Percentiles rank a stretch among this genome's conserved stretches.
phyloP scores from a whole-genome alignment of 1,284 basidiomycete species.

The Tylopilus sp. region DNA sequence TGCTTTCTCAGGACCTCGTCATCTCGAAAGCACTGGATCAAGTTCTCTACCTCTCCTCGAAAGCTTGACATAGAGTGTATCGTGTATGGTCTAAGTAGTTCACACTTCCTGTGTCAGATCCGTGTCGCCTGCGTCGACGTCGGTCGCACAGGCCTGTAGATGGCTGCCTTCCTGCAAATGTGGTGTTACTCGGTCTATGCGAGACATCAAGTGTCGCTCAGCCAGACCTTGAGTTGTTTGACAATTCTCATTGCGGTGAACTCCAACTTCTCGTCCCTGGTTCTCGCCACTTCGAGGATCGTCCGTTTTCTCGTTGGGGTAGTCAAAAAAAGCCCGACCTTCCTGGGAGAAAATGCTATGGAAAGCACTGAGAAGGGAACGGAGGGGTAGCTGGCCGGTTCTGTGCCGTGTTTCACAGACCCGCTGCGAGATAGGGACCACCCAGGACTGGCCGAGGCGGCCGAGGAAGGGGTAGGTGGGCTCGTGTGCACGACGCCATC shows the following conservation, averaged over 20 bases:
- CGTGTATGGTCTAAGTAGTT: not conserved
- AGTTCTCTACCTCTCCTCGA: not conserved
- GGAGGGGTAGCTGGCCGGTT: constrained; percentile 35
- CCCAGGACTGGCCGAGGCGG: constrained; percentile 2
- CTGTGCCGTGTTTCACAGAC: constrained; percentile 9
- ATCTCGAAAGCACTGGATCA: not conserved
- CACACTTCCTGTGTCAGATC: not conserved
- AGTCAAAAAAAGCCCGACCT: constrained; percentile 64
- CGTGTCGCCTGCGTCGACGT: not conserved
- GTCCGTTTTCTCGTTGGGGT: constrained; percentile 57
- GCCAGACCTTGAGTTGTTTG: constrained; percentile 46
- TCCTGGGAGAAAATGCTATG: constrained; percentile 67
- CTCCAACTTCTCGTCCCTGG: constrained; percentile 70
- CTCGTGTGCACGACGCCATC: constrained; percentile 58
- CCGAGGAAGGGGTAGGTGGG: constrained; percentile 19
- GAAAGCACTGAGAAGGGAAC: constrained; percentile 67
- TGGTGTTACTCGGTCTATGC: not conserved
- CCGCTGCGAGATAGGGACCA: constrained; percentile 1
- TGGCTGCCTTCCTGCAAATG: not conserved
- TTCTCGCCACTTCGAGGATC: constrained; percentile 65
- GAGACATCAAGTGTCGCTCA: constrained; percentile 26
- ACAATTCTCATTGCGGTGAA: constrained; percentile 65
- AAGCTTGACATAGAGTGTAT: not conserved
- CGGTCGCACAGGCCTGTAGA: not conserved
- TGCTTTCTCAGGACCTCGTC: not conserved